phyloP scores from a whole-genome alignment of 257 asterid genomes.

The Solanum ossicruentum region DNA sequence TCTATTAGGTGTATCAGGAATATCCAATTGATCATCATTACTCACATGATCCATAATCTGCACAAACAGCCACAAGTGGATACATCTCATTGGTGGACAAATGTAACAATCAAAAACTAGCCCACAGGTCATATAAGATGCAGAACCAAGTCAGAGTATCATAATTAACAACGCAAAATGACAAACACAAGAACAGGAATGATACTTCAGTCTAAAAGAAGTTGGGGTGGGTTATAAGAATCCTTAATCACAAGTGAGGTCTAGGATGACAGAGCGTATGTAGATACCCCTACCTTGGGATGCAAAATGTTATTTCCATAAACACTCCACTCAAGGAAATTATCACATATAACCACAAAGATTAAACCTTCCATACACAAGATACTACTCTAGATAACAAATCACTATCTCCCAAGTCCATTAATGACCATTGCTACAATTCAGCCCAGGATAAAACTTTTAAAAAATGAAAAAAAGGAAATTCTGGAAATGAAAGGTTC shows the following conservation, averaged over 20 bases:
- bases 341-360: background rate
- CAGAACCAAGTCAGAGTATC: background rate
- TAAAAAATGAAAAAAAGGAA: background rate
- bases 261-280: background rate
- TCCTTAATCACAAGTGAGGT: background rate
- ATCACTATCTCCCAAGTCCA: background rate
- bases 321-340: background rate
- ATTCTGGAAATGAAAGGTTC: background rate
- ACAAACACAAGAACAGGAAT: background rate
- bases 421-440: background rate
- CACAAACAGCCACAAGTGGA: background rate
- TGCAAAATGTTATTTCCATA: too few relatives aligned
- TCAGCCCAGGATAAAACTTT: background rate
- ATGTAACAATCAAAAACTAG: background rate
- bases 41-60: conserved; percentile 66
- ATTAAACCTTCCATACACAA: background rate
- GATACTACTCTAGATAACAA: background rate
- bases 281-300: background rate
- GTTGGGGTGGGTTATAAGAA: background rate
- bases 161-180: background rate
- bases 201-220: background rate
- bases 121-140: background rate
- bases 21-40: conserved; percentile 32
- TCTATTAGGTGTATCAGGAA: conserved; percentile 83
- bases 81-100: background rate